Percentiles rank a stretch among this genome's conserved stretches.
These are phyloP conservation scores for Clavispora carvajalis DNA, from an alignment of 805 yeast genomes.

Conservation along the genomic window DNA sequence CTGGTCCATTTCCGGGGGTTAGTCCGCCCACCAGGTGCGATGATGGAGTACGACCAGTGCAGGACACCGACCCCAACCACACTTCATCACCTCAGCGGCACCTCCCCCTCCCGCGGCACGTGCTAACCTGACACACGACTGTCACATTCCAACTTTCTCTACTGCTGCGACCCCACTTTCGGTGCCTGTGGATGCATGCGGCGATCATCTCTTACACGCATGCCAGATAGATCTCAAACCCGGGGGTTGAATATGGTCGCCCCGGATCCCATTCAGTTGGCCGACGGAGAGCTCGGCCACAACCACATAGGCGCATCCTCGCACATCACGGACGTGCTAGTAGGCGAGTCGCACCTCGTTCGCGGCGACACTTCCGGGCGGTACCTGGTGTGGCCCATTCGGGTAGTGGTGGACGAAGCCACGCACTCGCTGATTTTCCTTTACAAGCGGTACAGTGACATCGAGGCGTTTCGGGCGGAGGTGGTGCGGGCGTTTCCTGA, in stretches of 20 bases:
- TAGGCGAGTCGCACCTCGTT: conserved; percentile 36
- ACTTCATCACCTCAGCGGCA: no score
- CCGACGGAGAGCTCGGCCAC: conserved; percentile 16
- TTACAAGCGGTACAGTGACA: conserved; percentile 62
- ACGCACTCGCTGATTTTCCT: conserved; percentile 38
- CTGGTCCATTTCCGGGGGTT: conserved; percentile 39
- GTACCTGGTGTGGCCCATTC: conserved; percentile 37
- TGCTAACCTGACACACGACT: no score
- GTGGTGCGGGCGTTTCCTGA: conserved; percentile 36
- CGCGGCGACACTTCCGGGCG: conserved; percentile 34
- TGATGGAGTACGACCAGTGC: not conserved
- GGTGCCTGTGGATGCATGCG: no score
- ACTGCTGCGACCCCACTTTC: no score
- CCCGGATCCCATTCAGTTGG: conserved; percentile 36
- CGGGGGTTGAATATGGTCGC: conserved; percentile 21
- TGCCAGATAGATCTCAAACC: not conserved
- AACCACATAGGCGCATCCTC: conserved; percentile 17
- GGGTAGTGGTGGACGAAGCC: conserved; percentile 33
- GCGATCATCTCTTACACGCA: not conserved
- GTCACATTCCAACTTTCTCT: no score
- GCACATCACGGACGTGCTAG: conserved; percentile 37
- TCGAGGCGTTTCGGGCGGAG: conserved; percentile 41
- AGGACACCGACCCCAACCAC: not conserved
- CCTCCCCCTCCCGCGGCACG: not conserved
- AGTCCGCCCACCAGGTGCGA: not conserved